phyloP scores from a whole-genome alignment of 1,139 yeast genomes.

The Scheffersomyces illinoinensis region DNA sequence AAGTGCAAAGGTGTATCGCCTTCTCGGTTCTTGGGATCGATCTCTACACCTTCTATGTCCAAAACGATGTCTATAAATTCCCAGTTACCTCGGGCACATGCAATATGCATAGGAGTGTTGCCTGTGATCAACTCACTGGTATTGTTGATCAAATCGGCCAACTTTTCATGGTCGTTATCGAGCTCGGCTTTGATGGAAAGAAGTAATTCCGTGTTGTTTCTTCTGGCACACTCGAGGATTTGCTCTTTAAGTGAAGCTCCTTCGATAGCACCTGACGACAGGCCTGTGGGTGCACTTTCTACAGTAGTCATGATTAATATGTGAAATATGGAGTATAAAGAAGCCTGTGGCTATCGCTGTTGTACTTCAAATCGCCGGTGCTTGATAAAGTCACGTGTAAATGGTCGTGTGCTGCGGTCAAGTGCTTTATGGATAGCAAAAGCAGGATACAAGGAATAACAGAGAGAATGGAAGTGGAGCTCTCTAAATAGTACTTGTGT shows the following conservation, averaged over 20 bases:
- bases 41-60: constrained; percentile 89
- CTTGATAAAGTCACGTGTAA: neutral
- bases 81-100: constrained; percentile 79
- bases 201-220: constrained; percentile 81
- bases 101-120: constrained; percentile 81
- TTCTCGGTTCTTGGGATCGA: constrained; percentile 75
- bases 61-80: constrained; percentile 81
- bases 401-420: neutral
- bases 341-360: neutral
- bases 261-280: constrained; percentile 31
- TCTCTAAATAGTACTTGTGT: too few relatives aligned
- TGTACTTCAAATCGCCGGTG: neutral
- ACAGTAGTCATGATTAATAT: constrained; percentile 15
- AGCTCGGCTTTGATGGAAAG: constrained; percentile 53
- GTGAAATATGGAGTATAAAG: neutral
- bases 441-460: neutral
- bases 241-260: constrained; percentile 86
- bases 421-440: neutral
- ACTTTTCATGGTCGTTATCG: constrained; percentile 43
- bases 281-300: constrained; percentile 35
- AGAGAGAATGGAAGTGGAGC: neutral
- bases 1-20: constrained; percentile 90
- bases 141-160: constrained; percentile 65
- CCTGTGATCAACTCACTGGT: constrained; percentile 74
- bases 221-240: constrained; percentile 80